Percentiles rank a stretch among this genome's conserved stretches.
These are phyloP conservation scores for Picochlorum sp. DNA, from an alignment of 139 green algal species.

Conservation along the genomic window DNA sequence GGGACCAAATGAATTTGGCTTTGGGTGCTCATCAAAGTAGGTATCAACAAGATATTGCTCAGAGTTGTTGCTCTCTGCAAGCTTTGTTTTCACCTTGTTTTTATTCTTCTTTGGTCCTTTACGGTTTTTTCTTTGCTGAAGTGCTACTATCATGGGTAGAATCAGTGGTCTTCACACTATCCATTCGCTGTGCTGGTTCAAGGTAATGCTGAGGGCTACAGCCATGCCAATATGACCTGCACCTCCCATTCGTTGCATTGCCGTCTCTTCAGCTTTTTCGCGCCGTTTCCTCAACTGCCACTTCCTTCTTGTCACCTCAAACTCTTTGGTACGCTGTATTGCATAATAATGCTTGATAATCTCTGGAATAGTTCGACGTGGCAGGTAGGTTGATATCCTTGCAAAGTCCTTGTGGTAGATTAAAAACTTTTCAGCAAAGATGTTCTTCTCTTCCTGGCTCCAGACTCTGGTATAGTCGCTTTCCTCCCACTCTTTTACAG, in stretches of 20 bases:
- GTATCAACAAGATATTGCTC: background rate
- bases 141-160: background rate
- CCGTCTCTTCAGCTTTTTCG: constrained; percentile 39
- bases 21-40: no score
- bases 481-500: constrained; percentile 38
- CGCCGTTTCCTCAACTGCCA: constrained; percentile 85
- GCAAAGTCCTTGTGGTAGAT: constrained; percentile 74
- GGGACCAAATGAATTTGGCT: no score
- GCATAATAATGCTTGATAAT: constrained; percentile 74
- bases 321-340: constrained; percentile 76
- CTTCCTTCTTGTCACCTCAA: constrained; percentile 67
- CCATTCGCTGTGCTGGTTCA: background rate
- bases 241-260: background rate
- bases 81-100: background rate
- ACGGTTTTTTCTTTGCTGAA: no score
- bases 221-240: constrained; percentile 9
- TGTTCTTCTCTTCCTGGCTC: constrained; percentile 60
- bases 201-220: background rate
- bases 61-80: background rate
- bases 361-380: constrained; percentile 58
- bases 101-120: background rate
- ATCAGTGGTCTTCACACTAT: background rate
- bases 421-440: constrained; percentile 85
- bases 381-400: constrained; percentile 66
- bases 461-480: constrained; percentile 43